Conservation (phyloP, 495 filamentous ascomycete species). For the Neurospora tetrasperma region DNA sequence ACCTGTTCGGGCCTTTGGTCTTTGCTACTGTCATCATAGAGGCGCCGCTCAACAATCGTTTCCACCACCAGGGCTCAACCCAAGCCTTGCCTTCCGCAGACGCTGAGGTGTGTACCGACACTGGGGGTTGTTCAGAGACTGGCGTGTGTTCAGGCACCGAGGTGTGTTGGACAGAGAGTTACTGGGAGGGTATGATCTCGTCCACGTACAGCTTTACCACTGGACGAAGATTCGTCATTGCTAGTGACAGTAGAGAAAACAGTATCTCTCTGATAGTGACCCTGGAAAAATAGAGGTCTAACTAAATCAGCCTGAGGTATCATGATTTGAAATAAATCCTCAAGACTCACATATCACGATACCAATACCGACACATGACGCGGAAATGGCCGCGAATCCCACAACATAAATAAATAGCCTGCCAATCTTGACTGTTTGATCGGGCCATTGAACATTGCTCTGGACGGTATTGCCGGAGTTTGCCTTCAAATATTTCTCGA, state of each 20-base stretch:
- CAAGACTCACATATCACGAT: neutral
- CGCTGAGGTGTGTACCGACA: neutral
- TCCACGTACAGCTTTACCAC: neutral
- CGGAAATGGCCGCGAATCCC: neutral
- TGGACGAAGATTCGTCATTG: neutral
- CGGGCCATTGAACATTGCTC: neutral
- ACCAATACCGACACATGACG: neutral
- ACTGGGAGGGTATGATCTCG: neutral
- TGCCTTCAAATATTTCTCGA: neutral
- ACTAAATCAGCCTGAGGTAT: neutral
- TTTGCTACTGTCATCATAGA: neutral
- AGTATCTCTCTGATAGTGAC: neutral
- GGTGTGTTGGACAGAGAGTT: neutral
- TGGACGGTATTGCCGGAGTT: neutral
- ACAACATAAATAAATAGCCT: neutral
- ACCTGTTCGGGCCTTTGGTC: neutral
- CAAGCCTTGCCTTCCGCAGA: neutral
- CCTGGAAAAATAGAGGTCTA: neutral
- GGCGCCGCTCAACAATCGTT: neutral
- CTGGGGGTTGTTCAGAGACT: neutral
- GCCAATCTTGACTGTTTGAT: neutral
- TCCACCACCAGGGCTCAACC: neutral
- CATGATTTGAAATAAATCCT: neutral
- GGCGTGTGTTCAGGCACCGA: neutral
- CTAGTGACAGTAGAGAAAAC: neutral